Evolutionary conservation across 208 protist species (phyloP).

Genomic region (Wallacemonas rigidus): DNA sequence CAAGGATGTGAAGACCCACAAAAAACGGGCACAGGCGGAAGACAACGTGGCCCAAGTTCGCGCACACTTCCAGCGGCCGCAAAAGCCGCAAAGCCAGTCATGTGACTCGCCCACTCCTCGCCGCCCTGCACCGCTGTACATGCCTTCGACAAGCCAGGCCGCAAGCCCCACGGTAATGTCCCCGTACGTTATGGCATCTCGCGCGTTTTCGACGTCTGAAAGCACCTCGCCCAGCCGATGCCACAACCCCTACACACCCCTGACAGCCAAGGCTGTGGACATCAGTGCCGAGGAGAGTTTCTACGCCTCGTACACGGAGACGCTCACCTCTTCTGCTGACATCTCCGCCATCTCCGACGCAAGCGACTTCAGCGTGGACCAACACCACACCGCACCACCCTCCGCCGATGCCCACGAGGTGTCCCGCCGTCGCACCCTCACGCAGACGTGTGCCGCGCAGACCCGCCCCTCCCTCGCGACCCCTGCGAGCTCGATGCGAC

Average conservation of each 20-base stretch:
- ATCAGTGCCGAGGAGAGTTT: conserved; percentile 61
- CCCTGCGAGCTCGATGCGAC: not conserved
- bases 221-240: conserved; percentile 21
- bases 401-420: not conserved
- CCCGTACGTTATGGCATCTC: not conserved
- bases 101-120: not conserved
- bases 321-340: conserved; percentile 14
- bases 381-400: not conserved
- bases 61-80: not conserved
- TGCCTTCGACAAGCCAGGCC: not conserved
- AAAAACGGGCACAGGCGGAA: conserved; percentile 12
- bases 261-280: conserved; percentile 27
- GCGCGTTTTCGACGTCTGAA: conserved; percentile 4
- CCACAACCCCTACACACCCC: conserved; percentile 64
- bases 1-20: conserved; percentile 18
- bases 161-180: conserved; percentile 7
- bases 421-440: conserved; percentile 9
- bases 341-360: conserved; percentile 19
- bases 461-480: not conserved
- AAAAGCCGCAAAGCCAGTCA: not conserved
- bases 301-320: conserved; percentile 56
- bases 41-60: conserved; percentile 10
- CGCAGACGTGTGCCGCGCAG: not conserved
- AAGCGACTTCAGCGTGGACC: conserved; percentile 11
- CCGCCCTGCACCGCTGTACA: conserved; percentile 8